phyloP scores from a whole-genome alignment of 176 grass and related monocot species.

The Aegilops tauschii region DNA sequence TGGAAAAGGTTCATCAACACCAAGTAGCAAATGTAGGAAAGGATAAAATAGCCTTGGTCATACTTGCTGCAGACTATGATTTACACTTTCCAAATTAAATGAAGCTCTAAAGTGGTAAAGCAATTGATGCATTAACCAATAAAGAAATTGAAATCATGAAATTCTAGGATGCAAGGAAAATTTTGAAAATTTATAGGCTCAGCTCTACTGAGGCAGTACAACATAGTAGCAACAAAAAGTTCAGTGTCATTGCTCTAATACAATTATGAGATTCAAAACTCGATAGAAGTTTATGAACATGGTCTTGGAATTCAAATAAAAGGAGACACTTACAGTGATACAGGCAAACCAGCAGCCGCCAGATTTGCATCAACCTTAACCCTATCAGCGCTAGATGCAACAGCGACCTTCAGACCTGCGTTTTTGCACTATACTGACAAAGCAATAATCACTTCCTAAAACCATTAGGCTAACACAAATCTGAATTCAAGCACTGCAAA shows the following conservation, averaged over 20 bases:
- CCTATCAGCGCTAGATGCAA: slow-evolving; percentile 94
- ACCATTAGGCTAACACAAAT: neutral
- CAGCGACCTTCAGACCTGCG: slow-evolving; percentile 83
- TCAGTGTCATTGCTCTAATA: neutral
- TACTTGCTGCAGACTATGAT: neutral
- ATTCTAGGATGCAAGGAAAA: neutral
- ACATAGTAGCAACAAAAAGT: neutral
- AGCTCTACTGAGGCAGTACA: neutral
- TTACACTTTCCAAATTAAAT: neutral
- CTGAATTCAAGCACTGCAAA: slow-evolving; percentile 18
- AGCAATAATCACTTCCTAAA: slow-evolving; percentile 15
- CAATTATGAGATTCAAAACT: slow-evolving; percentile 3
- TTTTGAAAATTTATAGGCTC: neutral
- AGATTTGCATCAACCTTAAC: slow-evolving; percentile 96
- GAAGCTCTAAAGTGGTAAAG: neutral
- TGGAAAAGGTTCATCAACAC: slow-evolving; percentile 21
- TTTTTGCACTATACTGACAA: slow-evolving; percentile 72
- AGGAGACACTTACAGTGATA: slow-evolving; percentile 60
- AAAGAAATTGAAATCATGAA: neutral
- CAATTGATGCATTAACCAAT: neutral
- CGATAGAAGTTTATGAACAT: neutral
- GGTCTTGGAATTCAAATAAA: slow-evolving; percentile 25
- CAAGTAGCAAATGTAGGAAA: neutral
- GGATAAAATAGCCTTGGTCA: neutral
- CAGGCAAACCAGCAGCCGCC: slow-evolving; percentile 73